phyloP scores from a whole-genome alignment of 352 stramenopile species.

The Pythium sp. region DNA sequence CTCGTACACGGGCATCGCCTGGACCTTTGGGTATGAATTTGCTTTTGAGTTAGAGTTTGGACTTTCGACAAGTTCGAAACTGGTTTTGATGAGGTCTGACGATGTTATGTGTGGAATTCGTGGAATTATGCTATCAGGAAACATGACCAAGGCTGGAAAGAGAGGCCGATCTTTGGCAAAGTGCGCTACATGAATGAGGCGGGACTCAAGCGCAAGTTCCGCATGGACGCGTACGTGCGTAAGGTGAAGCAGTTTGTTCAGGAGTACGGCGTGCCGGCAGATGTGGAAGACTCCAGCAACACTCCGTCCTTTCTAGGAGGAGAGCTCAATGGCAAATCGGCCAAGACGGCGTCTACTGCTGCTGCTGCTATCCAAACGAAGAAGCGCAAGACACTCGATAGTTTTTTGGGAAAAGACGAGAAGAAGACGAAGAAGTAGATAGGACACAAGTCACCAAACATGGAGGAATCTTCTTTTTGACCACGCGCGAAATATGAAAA shows the following conservation, averaged over 20 bases:
- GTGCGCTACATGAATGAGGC: conserved; percentile 99
- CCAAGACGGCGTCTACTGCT: neutral
- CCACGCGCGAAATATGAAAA: neutral
- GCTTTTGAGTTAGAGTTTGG: neutral
- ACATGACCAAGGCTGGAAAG: conserved; percentile 97
- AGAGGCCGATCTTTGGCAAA: conserved; percentile 97
- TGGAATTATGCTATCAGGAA: conserved; percentile 46
- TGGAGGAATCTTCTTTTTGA: neutral
- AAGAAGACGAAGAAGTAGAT: conserved; percentile 12
- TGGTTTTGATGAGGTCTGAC: neutral
- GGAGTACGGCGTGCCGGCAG: neutral
- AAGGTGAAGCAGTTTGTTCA: conserved; percentile 42
- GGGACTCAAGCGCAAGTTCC: conserved; percentile 98
- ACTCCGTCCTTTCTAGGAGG: neutral
- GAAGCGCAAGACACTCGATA: conserved; percentile 32
- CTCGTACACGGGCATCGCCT: conserved; percentile 82
- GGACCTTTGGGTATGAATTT: conserved; percentile 57
- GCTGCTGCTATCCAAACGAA: conserved; percentile 2
- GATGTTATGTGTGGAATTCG: neutral
- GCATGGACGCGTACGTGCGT: conserved; percentile 86
- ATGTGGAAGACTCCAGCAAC: neutral
- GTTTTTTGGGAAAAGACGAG: conserved; percentile 14
- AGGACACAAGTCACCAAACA: neutral
- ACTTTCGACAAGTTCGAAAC: neutral
- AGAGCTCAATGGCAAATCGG: neutral